Conservation (phyloP, 108 stramenopile species). For the Cyclotella kingstonii region DNA sequence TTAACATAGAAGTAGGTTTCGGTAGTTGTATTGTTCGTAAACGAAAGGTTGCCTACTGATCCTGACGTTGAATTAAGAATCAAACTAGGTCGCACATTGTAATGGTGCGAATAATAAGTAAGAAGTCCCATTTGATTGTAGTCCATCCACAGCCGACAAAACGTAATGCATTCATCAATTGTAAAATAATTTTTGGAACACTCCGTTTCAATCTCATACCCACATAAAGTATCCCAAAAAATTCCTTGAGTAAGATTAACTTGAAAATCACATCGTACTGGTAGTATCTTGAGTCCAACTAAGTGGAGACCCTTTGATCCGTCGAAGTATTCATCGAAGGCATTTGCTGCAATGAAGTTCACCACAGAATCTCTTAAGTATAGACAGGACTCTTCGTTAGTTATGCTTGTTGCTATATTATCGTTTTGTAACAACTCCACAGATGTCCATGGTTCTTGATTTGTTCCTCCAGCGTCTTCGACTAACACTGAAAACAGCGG, state of each 20-base stretch:
- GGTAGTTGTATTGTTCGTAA: constrained; percentile 13
- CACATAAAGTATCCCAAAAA: neutral
- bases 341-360: constrained; percentile 45
- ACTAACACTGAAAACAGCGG: constrained; percentile 27
- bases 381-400: constrained; percentile 49
- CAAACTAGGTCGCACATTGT: constrained; percentile 17
- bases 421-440: constrained; percentile 62
- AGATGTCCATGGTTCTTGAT: constrained; percentile 34
- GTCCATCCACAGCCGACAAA: no score
- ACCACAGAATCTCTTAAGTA: constrained; percentile 50
- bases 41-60: constrained; percentile 6
- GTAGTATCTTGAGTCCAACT: constrained; percentile 58
- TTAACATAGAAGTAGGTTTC: constrained; percentile 32
- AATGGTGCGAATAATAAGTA: no score
- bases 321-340: constrained; percentile 7
- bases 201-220: neutral
- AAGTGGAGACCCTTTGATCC: constrained; percentile 31
- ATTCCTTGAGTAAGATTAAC: neutral
- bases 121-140: no score
- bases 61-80: neutral
- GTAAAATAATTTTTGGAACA: neutral
- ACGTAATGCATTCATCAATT: no score
- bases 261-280: constrained; percentile 63
- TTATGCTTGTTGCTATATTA: constrained; percentile 45
- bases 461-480: constrained; percentile 25